Base-by-base conservation (phyloP, 768 basidiomycete species). In the Macrolepiota fuliginosa region DNA sequence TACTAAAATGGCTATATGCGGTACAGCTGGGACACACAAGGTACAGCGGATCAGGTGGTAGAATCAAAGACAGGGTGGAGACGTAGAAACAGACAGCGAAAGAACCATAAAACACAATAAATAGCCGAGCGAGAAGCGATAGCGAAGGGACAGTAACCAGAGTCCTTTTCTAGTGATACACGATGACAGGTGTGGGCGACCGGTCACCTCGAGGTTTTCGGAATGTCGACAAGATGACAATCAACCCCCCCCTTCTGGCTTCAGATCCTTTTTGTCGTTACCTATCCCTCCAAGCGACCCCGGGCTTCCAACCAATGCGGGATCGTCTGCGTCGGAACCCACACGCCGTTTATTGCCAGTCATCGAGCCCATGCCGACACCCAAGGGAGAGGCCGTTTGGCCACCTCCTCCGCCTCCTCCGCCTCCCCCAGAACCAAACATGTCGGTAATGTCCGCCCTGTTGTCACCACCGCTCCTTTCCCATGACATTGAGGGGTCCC, bases 401-500 rank as follows among this genome's bases (percentile, higher is more conserved):
- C 59, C 42, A 25, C 59, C 37, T 27, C 58, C 51, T 3, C 58
- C 59, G 22, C 39, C 50, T 12, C 58, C 51, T 5, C 50, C 37
- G 2, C 59, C 59, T 22, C 59, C 52, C 6, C 59, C 42, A 46
- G 59, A 61, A 4, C 45, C 32, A 47, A 61, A 61, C 59, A 61
- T 61, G 15, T 61, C 59, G 29, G 51, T 9, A 13, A 61, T 61
- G 29, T 61, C 59, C 22, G 42, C 42, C 22, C 59, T n/a, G 42
- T 51, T 50, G 15, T 61, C 59, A 19, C 59, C 59, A 25, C 59
- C 59, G 24, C 59, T 61, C 52, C 59, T 61, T 61, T 61, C 59
- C 59, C 59, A 61, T 54, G 59, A 61, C 59, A 61, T 61, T 32
- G 59, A 61, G 52, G 59, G 59, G 59, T 61, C 59, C 42, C 58